Evolutionary conservation across 805 yeast genomes (phyloP).

Genomic region (Wickerhamiella parazyma): DNA sequence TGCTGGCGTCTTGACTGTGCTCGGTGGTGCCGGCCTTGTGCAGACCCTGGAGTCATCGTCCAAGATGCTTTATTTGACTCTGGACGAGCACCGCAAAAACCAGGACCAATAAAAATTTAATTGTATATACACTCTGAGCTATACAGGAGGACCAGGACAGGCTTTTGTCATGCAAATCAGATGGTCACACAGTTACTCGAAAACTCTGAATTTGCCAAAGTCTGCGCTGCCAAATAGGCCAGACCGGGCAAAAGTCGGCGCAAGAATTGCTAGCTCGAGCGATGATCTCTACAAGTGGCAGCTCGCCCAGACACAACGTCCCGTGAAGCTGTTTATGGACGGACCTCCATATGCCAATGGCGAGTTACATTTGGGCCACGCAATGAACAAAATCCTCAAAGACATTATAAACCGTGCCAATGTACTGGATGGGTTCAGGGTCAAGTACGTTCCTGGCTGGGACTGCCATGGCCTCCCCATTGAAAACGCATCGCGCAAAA

Average conservation of each 20-base stretch:
- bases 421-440: slow-evolving; percentile 44
- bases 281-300: slow-evolving; percentile 57
- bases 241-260: slow-evolving; percentile 30
- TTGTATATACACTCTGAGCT: not conserved
- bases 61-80: slow-evolving; percentile 54
- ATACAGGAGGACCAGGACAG: not conserved
- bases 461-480: slow-evolving; percentile 98
- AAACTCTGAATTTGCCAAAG: slow-evolving; percentile 49
- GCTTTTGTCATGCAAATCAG: not conserved
- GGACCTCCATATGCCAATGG: slow-evolving; percentile 99
- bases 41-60: slow-evolving; percentile 63
- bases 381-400: slow-evolving; percentile 76
- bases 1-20: slow-evolving; percentile 65
- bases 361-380: slow-evolving; percentile 81
- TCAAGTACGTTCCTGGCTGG: slow-evolving; percentile 87
- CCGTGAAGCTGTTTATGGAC: slow-evolving; percentile 61
- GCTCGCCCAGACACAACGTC: slow-evolving; percentile 15
- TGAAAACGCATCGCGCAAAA: slow-evolving; percentile 65
- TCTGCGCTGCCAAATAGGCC: slow-evolving; percentile 57
- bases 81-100: slow-evolving; percentile 48
- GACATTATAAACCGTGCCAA: slow-evolving; percentile 71
- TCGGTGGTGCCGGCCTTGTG: slow-evolving; percentile 84
- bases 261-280: slow-evolving; percentile 40
- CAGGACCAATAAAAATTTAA: no score
- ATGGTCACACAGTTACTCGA: slow-evolving; percentile 29